These are phyloP conservation scores for Botrytis cinerea DNA, from an alignment of 2,329 filamentous ascomycete species.

Conservation along the genomic window DNA sequence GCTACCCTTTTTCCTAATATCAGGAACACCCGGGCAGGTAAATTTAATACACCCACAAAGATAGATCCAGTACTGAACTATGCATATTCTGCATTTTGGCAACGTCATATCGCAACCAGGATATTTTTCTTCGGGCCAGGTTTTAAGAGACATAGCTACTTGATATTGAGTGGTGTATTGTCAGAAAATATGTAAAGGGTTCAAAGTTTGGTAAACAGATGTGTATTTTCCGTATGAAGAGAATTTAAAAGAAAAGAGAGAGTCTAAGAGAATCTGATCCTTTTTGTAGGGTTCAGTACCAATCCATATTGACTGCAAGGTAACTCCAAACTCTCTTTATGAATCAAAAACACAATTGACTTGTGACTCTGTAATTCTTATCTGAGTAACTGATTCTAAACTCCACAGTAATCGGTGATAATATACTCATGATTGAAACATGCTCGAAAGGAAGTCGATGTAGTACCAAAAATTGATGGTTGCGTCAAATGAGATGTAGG, in stretches of 20 bases:
- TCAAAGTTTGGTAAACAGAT: neutral
- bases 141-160: neutral
- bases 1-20: neutral
- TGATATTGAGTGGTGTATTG: neutral
- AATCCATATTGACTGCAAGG: neutral
- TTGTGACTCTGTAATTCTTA: neutral
- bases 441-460: neutral
- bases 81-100: neutral
- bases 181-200: neutral
- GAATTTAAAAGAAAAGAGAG: neutral
- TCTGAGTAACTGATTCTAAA: neutral
- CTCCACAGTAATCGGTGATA: neutral
- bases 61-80: neutral
- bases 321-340: too few relatives aligned
- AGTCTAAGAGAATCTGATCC: accelerated
- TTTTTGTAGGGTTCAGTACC: neutral
- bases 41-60: neutral
- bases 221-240: neutral
- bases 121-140: neutral
- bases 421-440: neutral
- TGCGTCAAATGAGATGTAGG: neutral
- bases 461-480: neutral
- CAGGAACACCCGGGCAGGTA: neutral
- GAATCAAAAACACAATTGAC: neutral
- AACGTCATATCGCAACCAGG: neutral